These are phyloP conservation scores for Cladorrhinum samala DNA, from an alignment of 495 filamentous ascomycete species.

Conservation along the genomic window DNA sequence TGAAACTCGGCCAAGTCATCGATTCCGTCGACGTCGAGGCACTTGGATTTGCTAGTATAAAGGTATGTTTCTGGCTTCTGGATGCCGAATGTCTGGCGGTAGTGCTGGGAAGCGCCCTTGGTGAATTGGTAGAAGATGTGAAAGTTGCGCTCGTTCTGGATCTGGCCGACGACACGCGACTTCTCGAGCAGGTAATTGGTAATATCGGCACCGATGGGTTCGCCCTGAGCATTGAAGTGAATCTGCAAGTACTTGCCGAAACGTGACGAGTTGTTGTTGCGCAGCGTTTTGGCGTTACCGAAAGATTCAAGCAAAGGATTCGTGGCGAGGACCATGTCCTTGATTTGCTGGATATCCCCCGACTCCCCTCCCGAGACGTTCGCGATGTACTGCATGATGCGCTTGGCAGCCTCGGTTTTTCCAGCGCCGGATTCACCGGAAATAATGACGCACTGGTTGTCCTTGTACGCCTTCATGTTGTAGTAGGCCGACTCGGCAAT, in stretches of 20 bases:
- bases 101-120: constrained; percentile 82
- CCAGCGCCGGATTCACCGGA: constrained; percentile 97
- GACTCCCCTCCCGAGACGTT: constrained; percentile 85
- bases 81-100: constrained; percentile 78
- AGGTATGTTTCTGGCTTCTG: constrained; percentile 88
- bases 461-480: constrained; percentile 99
- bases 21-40: constrained; percentile 86
- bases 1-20: constrained; percentile 87
- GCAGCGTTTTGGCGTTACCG: constrained; percentile 93
- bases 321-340: constrained; percentile 97
- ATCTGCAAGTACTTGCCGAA: constrained; percentile 98
- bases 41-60: constrained; percentile 94
- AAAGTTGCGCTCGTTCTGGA: constrained; percentile 92
- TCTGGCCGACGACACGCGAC: constrained; percentile 91
- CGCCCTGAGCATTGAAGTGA: constrained; percentile 89
- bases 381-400: constrained; percentile 99
- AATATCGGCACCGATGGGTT: constrained; percentile 94
- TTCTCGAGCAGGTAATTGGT: constrained; percentile 98
- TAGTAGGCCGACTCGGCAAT: constrained; percentile 96
- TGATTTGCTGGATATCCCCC: constrained; percentile 93
- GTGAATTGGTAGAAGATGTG: constrained; percentile 99
- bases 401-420: constrained; percentile 99
- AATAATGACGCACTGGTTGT: constrained; percentile 99
- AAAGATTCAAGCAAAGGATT: constrained; percentile 97
- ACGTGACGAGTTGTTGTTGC: constrained; percentile 97